Conservation (phyloP, 2,329 filamentous ascomycete species). For the Aspergillus sojae region DNA sequence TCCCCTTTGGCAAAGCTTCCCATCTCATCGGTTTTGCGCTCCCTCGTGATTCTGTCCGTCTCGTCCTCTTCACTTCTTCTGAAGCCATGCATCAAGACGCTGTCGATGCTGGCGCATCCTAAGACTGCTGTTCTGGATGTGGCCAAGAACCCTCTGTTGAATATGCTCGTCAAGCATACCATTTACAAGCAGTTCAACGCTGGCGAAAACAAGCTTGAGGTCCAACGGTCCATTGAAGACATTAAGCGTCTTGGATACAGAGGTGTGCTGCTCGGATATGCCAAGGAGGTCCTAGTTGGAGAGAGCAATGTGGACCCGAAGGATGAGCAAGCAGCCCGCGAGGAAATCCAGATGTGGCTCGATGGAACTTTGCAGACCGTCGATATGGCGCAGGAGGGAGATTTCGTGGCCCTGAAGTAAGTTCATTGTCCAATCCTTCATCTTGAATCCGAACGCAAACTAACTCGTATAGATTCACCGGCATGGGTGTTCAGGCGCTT, state of each 20-base stretch:
- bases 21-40: conserved; percentile 41
- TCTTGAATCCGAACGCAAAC: conserved; percentile 7
- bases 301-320: conserved; percentile 33
- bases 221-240: conserved; percentile 47
- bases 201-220: conserved; percentile 53
- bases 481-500: conserved; percentile 49
- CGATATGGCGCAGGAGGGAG: conserved; percentile 54
- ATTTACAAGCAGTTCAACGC: conserved; percentile 63
- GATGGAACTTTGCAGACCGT: conserved; percentile 57
- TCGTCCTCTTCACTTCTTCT: conserved; percentile 60
- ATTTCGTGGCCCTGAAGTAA: conserved; percentile 57
- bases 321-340: conserved; percentile 34
- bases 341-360: conserved; percentile 50
- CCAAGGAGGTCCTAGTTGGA: conserved; percentile 57
- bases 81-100: conserved; percentile 69
- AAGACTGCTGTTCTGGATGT: conserved; percentile 50
- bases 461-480: conserved; percentile 44
- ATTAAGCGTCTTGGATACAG: conserved; percentile 55
- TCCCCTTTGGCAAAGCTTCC: conserved; percentile 41
- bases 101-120: conserved; percentile 58
- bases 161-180: conserved; percentile 48
- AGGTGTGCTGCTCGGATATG: conserved; percentile 58
- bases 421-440: conserved; percentile 16
- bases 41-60: conserved; percentile 39
- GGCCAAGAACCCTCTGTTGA: conserved; percentile 51